Evolutionary conservation across 2,329 filamentous ascomycete species (phyloP).

Genomic region (Cladophialophora immunda): DNA sequence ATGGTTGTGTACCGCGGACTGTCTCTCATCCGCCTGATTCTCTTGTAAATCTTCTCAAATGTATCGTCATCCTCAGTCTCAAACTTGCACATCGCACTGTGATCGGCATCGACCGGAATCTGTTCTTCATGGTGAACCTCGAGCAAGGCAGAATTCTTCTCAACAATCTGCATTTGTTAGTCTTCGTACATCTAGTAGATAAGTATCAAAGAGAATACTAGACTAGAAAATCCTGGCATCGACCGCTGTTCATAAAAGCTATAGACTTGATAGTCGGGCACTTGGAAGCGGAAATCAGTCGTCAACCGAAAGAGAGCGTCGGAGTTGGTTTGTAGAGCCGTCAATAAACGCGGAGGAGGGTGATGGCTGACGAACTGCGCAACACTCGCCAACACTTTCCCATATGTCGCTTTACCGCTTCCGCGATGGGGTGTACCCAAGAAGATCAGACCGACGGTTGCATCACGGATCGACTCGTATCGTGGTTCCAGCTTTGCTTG

Average conservation of each 20-base stretch:
- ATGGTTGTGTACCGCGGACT: too few relatives aligned
- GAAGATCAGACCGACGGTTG: conserved; percentile 48
- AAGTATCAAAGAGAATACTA: too few relatives aligned
- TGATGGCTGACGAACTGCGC: conserved; percentile 46
- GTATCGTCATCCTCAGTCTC: conserved; percentile 18
- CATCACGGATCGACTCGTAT: conserved; percentile 45
- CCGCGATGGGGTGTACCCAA: conserved; percentile 49
- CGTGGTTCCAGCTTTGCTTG: conserved; percentile 49
- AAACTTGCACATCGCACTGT: conserved; percentile 48
- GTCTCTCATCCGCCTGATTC: conserved; percentile 22
- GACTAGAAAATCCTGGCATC: conserved; percentile 23
- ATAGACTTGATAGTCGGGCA: conserved; percentile 47
- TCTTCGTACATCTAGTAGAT: too few relatives aligned
- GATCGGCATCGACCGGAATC: conserved; percentile 48
- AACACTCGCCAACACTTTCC: conserved; percentile 45
- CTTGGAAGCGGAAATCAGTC: conserved; percentile 46
- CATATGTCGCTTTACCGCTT: conserved; percentile 44
- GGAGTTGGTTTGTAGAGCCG: conserved; percentile 43
- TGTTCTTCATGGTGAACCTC: conserved; percentile 48
- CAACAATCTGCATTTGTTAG: too few relatives aligned
- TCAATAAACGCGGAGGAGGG: conserved; percentile 44
- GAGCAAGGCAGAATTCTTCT: conserved; percentile 48
- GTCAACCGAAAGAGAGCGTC: conserved; percentile 42
- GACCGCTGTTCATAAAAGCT: conserved; percentile 46
- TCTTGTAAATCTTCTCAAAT: conserved; percentile 24